These are phyloP conservation scores for Lecanicillium sp. DNA, from an alignment of 2,329 filamentous ascomycete species.

Conservation along the genomic window DNA sequence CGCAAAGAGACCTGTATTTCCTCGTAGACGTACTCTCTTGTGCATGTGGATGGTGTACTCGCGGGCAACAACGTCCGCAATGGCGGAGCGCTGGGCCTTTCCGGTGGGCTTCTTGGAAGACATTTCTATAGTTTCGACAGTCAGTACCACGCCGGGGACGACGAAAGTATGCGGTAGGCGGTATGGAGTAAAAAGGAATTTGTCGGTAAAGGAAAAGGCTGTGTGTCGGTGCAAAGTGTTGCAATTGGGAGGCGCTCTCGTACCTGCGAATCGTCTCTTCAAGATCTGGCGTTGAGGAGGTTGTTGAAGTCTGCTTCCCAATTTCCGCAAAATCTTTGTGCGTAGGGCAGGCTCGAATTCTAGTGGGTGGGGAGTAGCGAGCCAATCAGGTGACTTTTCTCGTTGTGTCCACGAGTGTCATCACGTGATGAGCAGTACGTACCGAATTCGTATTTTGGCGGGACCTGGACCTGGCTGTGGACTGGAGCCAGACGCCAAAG, in stretches of 20 bases:
- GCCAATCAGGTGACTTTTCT: constrained; percentile 22
- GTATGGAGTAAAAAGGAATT: not conserved
- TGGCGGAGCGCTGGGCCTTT: constrained; percentile 71
- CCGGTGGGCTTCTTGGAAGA: constrained; percentile 33
- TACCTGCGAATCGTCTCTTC: constrained; percentile 35
- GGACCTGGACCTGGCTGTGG: no score
- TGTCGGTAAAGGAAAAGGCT: not conserved
- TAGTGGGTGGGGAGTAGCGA: constrained; percentile 24
- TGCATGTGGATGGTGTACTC: constrained; percentile 99
- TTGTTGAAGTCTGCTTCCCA: constrained; percentile 24
- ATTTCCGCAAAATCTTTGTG: constrained; percentile 36
- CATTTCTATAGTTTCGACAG: constrained; percentile 24
- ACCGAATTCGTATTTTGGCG: constrained; percentile 1
- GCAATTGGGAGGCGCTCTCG: constrained; percentile 22
- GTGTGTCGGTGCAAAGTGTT: constrained; percentile 9
- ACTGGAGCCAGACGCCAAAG: not conserved
- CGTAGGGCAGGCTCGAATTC: constrained; percentile 32
- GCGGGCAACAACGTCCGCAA: constrained; percentile 97
- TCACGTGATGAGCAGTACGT: constrained; percentile 19
- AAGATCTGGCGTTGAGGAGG: constrained; percentile 29
- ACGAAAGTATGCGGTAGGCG: not conserved
- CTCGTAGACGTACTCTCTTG: constrained; percentile 57
- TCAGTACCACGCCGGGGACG: constrained; percentile 5
- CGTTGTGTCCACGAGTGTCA: not conserved
- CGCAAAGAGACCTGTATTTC: not conserved